A percentile compares a stretch with the other conserved stretches of the same genome.
Evolutionary conservation across 331 rosid species (phyloP).

Genomic region (Cydonia oblonga): DNA sequence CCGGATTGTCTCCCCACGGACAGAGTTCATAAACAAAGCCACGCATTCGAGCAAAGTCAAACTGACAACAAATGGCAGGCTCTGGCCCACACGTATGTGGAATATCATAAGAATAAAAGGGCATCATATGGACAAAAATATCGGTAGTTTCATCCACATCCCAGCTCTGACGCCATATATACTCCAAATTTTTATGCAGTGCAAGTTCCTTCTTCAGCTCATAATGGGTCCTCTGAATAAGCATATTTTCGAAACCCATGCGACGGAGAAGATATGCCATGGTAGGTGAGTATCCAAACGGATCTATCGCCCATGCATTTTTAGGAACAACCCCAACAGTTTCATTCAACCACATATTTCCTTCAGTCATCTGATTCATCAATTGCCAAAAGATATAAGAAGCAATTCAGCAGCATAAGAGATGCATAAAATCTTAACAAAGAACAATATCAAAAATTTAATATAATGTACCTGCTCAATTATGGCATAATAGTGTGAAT

Average conservation of each 20-base stretch:
- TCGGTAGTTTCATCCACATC: constrained; percentile 85
- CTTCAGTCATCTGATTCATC: constrained; percentile 74
- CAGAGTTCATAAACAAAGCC: constrained; percentile 66
- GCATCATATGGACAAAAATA: constrained; percentile 99
- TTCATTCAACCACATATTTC: constrained; percentile 94
- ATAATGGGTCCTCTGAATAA: constrained; percentile 96
- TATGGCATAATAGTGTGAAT: constrained; percentile 83
- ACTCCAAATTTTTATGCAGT: constrained; percentile 74
- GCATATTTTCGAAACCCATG: constrained; percentile 99
- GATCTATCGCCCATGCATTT: constrained; percentile 99
- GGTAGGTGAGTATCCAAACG: constrained; percentile 97
- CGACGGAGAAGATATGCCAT: constrained; percentile 99
- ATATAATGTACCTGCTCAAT: constrained; percentile 77
- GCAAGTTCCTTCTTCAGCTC: constrained; percentile 98
- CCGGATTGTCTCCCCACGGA: constrained; percentile 80
- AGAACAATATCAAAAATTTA: not conserved
- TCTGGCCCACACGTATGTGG: constrained; percentile 99
- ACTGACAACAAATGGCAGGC: constrained; percentile 96
- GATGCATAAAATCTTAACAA: not conserved
- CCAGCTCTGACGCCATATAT: constrained; percentile 97
- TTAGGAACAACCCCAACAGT: constrained; percentile 79
- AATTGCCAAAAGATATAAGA: constrained; percentile 18
- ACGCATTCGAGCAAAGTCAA: constrained; percentile 79
- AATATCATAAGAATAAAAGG: constrained; percentile 93
- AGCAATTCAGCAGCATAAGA: constrained; percentile 7